Percentiles rank a stretch among this genome's conserved stretches.
Evolutionary conservation across 2,329 filamentous ascomycete genomes (phyloP).

Genomic region (Amylocarpus encephaloides): DNA sequence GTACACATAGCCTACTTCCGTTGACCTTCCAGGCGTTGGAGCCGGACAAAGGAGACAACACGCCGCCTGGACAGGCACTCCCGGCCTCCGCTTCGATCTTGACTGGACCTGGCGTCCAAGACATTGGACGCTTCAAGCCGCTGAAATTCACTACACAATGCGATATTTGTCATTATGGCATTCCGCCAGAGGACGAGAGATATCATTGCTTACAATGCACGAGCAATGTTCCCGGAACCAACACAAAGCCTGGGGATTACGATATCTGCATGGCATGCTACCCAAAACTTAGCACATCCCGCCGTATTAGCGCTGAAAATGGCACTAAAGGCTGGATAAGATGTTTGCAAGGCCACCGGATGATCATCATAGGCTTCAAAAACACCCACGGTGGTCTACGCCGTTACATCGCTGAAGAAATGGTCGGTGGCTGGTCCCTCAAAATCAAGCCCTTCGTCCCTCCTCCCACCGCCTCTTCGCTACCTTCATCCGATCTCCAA

Average conservation of each 20-base stretch:
- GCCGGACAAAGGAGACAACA: constrained; percentile 34
- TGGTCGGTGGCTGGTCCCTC: constrained; percentile 71
- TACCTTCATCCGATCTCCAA: constrained; percentile 34
- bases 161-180: constrained; percentile 68
- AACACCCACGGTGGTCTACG: constrained; percentile 61
- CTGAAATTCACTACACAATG: constrained; percentile 70
- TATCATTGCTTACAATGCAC: constrained; percentile 69
- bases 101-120: constrained; percentile 40
- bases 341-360: constrained; percentile 74
- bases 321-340: constrained; percentile 77
- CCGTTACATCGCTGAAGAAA: constrained; percentile 61
- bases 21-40: constrained; percentile 53
- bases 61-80: constrained; percentile 38
- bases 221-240: neutral
- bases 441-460: constrained; percentile 45
- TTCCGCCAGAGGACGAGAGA: constrained; percentile 61
- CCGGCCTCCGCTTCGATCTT: constrained; percentile 42
- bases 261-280: constrained; percentile 82
- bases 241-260: constrained; percentile 58
- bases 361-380: constrained; percentile 73
- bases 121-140: constrained; percentile 52
- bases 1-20: constrained; percentile 75
- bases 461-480: constrained; percentile 30
- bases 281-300: constrained; percentile 52
- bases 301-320: constrained; percentile 66